Conservation (phyloP, 257 asterid species). For the Capsicum chinense region DNA sequence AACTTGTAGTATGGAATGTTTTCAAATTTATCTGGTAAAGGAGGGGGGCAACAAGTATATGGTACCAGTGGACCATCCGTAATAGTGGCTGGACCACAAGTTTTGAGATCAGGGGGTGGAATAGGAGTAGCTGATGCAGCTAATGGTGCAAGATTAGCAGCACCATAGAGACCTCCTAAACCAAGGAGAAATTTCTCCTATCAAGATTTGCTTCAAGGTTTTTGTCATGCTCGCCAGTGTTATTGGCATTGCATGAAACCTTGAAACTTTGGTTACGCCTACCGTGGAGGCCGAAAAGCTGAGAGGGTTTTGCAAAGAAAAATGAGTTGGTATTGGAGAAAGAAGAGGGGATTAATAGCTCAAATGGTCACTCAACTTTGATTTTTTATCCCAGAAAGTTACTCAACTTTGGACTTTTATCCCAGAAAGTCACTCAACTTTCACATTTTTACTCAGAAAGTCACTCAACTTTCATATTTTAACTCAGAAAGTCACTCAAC, state of each 20-base stretch:
- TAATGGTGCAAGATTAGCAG: not conserved
- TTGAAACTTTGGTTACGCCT: not conserved
- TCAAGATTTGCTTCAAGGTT: not conserved
- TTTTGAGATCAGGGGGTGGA: not conserved
- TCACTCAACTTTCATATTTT: no score
- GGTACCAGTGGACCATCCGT: no score
- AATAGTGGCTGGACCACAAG: not conserved
- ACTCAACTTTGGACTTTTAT: no score
- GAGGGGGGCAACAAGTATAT: constrained; percentile 19
- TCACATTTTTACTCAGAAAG: no score
- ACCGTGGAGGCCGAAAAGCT: not conserved
- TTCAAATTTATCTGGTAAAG: not conserved
- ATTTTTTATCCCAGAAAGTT: no score
- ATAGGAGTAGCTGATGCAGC: not conserved
- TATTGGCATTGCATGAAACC: not conserved
- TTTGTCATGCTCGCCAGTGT: not conserved
- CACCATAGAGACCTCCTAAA: constrained; percentile 7
- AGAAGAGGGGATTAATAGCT: not conserved
- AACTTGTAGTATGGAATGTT: not conserved
- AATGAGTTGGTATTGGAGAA: not conserved
- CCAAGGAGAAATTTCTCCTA: constrained; percentile 23
- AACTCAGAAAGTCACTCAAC: no score
- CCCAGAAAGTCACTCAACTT: no score
- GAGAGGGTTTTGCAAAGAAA: not conserved
- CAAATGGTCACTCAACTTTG: no score